A percentile compares a stretch with the other conserved stretches of the same genome.
Evolutionary conservation across 2,329 filamentous ascomycete species (phyloP).

Genomic region (Trichoderma arundinaceum): DNA sequence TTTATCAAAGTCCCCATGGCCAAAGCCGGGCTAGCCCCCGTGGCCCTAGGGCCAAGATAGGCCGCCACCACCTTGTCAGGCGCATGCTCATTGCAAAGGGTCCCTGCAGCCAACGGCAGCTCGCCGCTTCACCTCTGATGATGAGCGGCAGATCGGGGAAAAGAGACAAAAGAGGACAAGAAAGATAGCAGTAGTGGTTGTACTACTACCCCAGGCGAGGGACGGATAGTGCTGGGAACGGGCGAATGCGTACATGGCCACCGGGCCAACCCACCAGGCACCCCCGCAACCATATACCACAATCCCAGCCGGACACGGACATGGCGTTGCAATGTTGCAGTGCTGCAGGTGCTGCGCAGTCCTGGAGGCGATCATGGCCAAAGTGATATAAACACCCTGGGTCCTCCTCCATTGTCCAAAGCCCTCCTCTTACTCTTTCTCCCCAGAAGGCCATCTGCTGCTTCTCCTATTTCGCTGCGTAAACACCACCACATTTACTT

Average conservation of each 20-base stretch:
- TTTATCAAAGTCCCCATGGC: not conserved
- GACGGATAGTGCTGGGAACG: not conserved
- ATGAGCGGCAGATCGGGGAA: not conserved
- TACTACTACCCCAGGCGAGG: too few relatives aligned
- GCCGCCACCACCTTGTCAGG: conserved; percentile 5
- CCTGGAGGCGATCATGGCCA: not conserved
- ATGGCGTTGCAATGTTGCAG: conserved; percentile 12
- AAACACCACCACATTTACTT: conserved; percentile 35
- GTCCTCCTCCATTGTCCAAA: not conserved
- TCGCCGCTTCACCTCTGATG: not conserved
- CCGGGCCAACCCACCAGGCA: not conserved
- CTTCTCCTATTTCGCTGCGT: conserved; percentile 4
- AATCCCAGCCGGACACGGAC: conserved; percentile 18
- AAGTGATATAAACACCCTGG: conserved; percentile 13
- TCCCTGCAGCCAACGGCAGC: conserved; percentile 18
- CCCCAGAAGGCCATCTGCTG: conserved; percentile 19
- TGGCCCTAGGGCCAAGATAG: conserved; percentile 6
- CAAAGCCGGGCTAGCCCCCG: not conserved
- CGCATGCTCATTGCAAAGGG: conserved; percentile 29
- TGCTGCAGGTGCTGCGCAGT: conserved; percentile 4
- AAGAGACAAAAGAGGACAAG: not conserved
- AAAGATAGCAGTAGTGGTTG: too few relatives aligned
- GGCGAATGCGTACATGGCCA: not conserved
- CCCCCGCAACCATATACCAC: conserved; percentile 12
- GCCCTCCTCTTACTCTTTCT: not conserved